Base-by-base conservation (phyloP, 2,329 filamentous ascomycete species). In the Fonsecaea nubica region DNA sequence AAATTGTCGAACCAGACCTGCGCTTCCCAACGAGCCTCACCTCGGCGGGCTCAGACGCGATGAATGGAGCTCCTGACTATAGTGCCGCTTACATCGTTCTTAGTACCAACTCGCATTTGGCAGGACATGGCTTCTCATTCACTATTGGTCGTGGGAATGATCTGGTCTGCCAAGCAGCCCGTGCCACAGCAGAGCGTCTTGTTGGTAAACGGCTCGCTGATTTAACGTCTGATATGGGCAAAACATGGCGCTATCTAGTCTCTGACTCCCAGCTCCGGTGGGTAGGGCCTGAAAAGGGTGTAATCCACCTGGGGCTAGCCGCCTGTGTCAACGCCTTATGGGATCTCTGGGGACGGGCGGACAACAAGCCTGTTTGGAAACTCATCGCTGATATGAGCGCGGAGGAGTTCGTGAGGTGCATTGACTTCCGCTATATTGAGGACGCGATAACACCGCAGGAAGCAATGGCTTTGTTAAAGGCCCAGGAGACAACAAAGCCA, bases 401-500 rank as follows among this genome's bases (percentile, higher is more conserved):
- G 0, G 90, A 95, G 80, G 90, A 97, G 81, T 87, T 96, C 59
- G 92, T 97, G 59, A 81, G 84, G 66, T 94, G 93, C 81, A 93
- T 97, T 76, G 93, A 97, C 80, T 97, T 97, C 83, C 86, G 93
- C 58, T 97, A 97, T 80, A 96, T 97, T 78, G 95, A 91, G 30
- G 93, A 97, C 79, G 92, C 92, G n/a, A 84, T 97, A 71, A 96
- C 92, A 0, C 92, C 91, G 0, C 89, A 92, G 48, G 93, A 97
- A 78, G 92, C 92, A 0, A 77, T 96, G 42, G 83, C 82, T 25
- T 82, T 97, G 76, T 83, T 97, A 53, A 86, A 84, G 72, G 85
- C 86, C 74, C 80, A 85, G 25, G 88, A 92, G 78, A 72, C 78
- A 1, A 89, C 87, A 45, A 96, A 96, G 82, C 82, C 85, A 40